These are phyloP conservation scores for Iris macrosiphon DNA, from an alignment of 106 monocot species.

Conservation along the genomic window DNA sequence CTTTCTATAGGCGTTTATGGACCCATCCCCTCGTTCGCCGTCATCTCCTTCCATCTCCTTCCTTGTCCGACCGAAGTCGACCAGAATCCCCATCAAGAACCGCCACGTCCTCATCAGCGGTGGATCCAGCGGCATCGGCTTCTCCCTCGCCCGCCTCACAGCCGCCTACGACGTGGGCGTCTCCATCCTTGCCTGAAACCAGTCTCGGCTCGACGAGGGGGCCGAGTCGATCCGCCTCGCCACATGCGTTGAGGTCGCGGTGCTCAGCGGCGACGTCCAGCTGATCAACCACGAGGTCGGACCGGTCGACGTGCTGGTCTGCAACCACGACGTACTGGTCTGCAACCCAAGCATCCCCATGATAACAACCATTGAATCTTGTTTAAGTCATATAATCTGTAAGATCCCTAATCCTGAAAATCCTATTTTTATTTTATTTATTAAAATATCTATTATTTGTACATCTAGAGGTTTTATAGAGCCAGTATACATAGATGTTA, in stretches of 20 bases:
- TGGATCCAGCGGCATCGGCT: slow-evolving; percentile 85
- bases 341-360: too few relatives aligned
- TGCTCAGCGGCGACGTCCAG: slow-evolving; percentile 55
- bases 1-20: too few relatives aligned
- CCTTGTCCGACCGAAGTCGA: slow-evolving; percentile 41
- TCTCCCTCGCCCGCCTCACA: slow-evolving; percentile 48
- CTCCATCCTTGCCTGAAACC: slow-evolving; percentile 63
- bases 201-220: slow-evolving; percentile 36
- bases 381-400: too few relatives aligned
- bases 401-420: too few relatives aligned
- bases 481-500: too few relatives aligned
- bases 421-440: too few relatives aligned
- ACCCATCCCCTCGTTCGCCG: background rate
- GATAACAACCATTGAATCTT: too few relatives aligned
- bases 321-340: slow-evolving; percentile 79
- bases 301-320: slow-evolving; percentile 60
- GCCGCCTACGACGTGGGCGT: slow-evolving; percentile 55
- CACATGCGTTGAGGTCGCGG: slow-evolving; percentile 42
- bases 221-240: slow-evolving; percentile 50
- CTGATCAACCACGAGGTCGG: slow-evolving; percentile 49
- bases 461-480: too few relatives aligned
- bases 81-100: slow-evolving; percentile 49
- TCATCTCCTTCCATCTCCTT: slow-evolving; percentile 25
- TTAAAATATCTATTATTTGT: too few relatives aligned
- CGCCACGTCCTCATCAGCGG: slow-evolving; percentile 83